Conservation (phyloP, 352 stramenopile species). For the Pythium chondricola region DNA sequence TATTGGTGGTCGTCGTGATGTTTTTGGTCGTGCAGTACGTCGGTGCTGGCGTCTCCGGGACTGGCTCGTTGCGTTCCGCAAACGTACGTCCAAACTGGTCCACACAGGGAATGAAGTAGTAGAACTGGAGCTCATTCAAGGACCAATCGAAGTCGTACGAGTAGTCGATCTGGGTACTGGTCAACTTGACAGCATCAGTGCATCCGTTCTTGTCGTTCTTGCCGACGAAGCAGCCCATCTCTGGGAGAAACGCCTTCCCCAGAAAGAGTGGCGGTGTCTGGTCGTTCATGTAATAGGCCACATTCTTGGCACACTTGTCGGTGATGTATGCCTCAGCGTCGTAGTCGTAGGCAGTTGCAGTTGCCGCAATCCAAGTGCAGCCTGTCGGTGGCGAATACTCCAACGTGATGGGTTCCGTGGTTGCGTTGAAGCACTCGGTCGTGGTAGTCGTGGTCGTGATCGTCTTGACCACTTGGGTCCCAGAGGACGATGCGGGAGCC, state of each 20-base stretch:
- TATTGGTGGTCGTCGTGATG: conserved; percentile 2
- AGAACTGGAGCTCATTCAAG: conserved; percentile 4
- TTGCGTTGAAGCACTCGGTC: conserved; percentile 1
- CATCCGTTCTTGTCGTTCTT: no score
- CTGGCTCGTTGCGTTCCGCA: neutral
- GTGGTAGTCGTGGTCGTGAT: conserved; percentile 1
- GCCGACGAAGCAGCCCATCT: conserved; percentile 16
- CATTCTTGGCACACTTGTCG: conserved; percentile 4
- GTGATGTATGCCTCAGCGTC: conserved; percentile 3
- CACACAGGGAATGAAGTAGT: conserved; percentile 9
- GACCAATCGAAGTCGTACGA: no score
- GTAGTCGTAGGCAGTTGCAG: conserved; percentile 2
- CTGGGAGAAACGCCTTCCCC: conserved; percentile 1
- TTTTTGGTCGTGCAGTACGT: neutral
- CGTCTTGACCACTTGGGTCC: neutral
- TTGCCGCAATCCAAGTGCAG: no score
- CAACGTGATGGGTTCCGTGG: conserved; percentile 1
- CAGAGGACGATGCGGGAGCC: neutral
- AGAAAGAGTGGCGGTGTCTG: neutral
- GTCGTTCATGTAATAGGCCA: conserved; percentile 6
- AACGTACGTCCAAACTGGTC: conserved; percentile 9
- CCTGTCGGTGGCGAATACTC: conserved; percentile 1
- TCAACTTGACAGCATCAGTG: no score
- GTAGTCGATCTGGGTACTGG: no score
- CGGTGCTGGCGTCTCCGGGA: neutral